These are phyloP conservation scores for Yamadazyma endophytica DNA, from an alignment of 805 yeast genomes.

Conservation along the genomic window DNA sequence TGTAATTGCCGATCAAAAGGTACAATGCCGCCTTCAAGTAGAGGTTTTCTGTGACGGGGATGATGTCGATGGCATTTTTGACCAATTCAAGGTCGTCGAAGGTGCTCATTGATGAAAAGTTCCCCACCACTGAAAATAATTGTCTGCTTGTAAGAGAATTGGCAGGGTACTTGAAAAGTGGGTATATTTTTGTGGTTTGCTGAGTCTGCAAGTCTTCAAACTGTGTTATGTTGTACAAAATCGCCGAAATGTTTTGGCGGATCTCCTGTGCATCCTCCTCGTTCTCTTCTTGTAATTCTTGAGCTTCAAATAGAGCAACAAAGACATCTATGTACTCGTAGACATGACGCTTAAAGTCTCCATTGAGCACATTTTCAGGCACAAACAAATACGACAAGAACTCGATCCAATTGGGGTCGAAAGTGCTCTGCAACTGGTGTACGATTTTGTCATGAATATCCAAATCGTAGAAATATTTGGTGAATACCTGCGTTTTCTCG, in stretches of 20 bases:
- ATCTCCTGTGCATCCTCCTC: conserved; percentile 11
- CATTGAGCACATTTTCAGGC: conserved; percentile 8
- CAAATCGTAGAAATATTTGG: conserved; percentile 11
- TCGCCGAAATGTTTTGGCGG: conserved; percentile 9
- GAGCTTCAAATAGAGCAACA: conserved; percentile 1
- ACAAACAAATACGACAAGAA: conserved; percentile 11
- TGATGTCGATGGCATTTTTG: conserved; percentile 11
- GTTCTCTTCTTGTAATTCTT: conserved; percentile 7
- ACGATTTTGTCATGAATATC: conserved; percentile 4
- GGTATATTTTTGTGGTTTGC: conserved; percentile 5
- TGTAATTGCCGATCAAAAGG: conserved; percentile 33
- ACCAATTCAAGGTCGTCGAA: conserved; percentile 17
- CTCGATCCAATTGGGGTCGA: conserved; percentile 4
- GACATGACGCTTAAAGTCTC: conserved; percentile 4
- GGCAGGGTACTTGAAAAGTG: conserved; percentile 7
- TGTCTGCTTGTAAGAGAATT: conserved; percentile 15
- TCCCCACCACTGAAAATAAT: conserved; percentile 32
- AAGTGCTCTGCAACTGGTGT: neutral
- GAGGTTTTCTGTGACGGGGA: conserved; percentile 9
- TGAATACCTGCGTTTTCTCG: conserved; percentile 12
- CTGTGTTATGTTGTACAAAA: conserved; percentile 17
- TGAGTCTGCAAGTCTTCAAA: conserved; percentile 12
- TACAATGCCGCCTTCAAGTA: conserved; percentile 28
- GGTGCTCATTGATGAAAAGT: conserved; percentile 27
- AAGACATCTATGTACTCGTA: conserved; percentile 3